phyloP scores from a whole-genome alignment of 805 yeast species.

The Candida succiphila region DNA sequence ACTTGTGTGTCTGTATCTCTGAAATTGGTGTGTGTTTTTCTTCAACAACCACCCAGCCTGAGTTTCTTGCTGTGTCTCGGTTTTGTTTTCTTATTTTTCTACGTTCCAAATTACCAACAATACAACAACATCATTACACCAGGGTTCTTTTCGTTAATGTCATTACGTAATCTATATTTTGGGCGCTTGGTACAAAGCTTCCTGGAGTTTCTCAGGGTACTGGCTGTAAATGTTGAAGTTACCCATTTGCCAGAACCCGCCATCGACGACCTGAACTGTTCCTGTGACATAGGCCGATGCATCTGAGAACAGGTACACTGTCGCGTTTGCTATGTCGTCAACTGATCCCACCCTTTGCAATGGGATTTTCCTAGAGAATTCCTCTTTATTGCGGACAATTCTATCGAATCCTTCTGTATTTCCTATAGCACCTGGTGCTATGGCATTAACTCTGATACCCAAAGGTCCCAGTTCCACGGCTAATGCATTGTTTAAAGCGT shows the following conservation, averaged over 20 bases:
- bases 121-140: no score
- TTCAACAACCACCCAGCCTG: no score
- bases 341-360: constrained; percentile 61
- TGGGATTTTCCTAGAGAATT: constrained; percentile 43
- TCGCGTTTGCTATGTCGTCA: constrained; percentile 78
- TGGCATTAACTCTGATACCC: constrained; percentile 73
- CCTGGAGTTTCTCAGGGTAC: constrained; percentile 33
- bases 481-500: constrained; percentile 71
- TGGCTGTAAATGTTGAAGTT: constrained; percentile 18
- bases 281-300: constrained; percentile 78
- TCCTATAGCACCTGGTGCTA: constrained; percentile 88
- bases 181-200: constrained; percentile 16
- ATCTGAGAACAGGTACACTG: constrained; percentile 74
- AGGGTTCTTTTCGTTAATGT: no score
- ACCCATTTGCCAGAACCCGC: constrained; percentile 84
- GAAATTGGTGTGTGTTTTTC: no score
- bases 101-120: no score
- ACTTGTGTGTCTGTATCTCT: no score
- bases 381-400: constrained; percentile 34
- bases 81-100: no score
- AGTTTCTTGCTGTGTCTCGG: no score
- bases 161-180: constrained; percentile 15
- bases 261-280: constrained; percentile 74
- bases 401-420: constrained; percentile 81
- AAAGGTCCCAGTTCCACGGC: constrained; percentile 90